Percentiles rank a stretch among this genome's conserved stretches.
Conservation (phyloP, 2,329 filamentous ascomycete genomes). For the Epichloe coenophiala region DNA sequence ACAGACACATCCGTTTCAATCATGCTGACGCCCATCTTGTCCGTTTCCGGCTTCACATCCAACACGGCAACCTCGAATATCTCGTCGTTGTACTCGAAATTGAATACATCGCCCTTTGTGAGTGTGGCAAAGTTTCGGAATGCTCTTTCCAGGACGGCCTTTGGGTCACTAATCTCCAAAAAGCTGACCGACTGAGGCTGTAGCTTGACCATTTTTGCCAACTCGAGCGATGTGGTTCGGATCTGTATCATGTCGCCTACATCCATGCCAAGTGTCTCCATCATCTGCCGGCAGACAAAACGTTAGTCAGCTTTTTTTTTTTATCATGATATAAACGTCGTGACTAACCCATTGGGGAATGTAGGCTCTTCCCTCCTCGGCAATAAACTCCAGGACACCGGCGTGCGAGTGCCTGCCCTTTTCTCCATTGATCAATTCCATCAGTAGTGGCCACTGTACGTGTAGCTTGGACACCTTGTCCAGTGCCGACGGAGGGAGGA, state of each 20-base stretch:
- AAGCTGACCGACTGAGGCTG: slow-evolving; percentile 89
- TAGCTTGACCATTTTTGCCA: slow-evolving; percentile 87
- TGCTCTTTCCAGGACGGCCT: slow-evolving; percentile 90
- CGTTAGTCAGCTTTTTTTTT: not conserved
- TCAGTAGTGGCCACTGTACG: slow-evolving; percentile 93
- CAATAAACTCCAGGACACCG: slow-evolving; percentile 93
- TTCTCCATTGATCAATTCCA: slow-evolving; percentile 86
- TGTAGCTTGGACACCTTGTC: slow-evolving; percentile 94
- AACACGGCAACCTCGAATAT: slow-evolving; percentile 86
- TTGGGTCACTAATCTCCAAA: slow-evolving; percentile 92
- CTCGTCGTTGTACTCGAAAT: slow-evolving; percentile 91
- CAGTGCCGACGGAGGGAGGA: slow-evolving; percentile 88
- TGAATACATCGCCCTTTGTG: slow-evolving; percentile 88
- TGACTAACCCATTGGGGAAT: slow-evolving; percentile 76
- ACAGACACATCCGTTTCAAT: slow-evolving; percentile 94
- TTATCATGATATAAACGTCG: not conserved
- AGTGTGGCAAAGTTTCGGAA: slow-evolving; percentile 93
- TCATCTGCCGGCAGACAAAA: slow-evolving; percentile 49
- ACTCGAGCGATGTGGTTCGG: slow-evolving; percentile 83
- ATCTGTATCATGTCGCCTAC: slow-evolving; percentile 91
- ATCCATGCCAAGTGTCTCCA: slow-evolving; percentile 80
- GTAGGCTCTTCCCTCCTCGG: slow-evolving; percentile 93
- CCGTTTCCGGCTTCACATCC: slow-evolving; percentile 76
- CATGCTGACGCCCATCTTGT: slow-evolving; percentile 80
- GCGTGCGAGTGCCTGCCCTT: slow-evolving; percentile 74